These are phyloP conservation scores for Corylus avellana DNA, from an alignment of 306 rosid genomes.

Conservation along the genomic window DNA sequence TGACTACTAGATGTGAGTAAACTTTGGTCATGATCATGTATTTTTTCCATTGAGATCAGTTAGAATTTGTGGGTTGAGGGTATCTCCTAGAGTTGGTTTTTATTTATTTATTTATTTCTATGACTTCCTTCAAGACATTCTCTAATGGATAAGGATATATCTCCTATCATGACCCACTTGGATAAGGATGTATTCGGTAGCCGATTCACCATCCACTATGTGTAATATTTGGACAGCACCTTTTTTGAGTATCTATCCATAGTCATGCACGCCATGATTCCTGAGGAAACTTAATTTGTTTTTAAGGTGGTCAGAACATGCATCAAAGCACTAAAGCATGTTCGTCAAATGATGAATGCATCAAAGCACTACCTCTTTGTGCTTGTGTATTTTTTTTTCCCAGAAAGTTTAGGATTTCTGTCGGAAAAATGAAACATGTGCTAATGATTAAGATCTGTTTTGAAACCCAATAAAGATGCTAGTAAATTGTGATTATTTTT, in stretches of 20 bases:
- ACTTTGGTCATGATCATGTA: not conserved
- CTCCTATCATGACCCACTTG: not conserved
- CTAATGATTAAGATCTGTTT: not conserved
- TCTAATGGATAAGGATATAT: not conserved
- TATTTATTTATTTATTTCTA: no score
- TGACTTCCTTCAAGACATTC: not conserved
- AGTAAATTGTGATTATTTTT: not conserved
- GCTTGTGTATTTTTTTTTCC: not conserved
- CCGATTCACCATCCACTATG: not conserved
- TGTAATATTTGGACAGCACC: not conserved
- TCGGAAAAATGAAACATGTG: not conserved
- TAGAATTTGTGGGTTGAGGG: not conserved
- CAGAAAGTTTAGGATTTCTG: not conserved
- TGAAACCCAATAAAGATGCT: not conserved
- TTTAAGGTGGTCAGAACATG: not conserved
- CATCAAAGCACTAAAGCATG: not conserved
- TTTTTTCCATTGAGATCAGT: not conserved
- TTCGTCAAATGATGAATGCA: not conserved
- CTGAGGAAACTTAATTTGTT: not conserved
- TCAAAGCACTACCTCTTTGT: not conserved
- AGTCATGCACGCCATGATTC: not conserved
- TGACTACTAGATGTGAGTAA: not conserved
- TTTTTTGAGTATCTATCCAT: not conserved
- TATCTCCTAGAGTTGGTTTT: not conserved
- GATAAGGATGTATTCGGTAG: slow-evolving; percentile 1